phyloP scores from a whole-genome alignment of 179 eudicot species.

The Kewa caespitosa region DNA sequence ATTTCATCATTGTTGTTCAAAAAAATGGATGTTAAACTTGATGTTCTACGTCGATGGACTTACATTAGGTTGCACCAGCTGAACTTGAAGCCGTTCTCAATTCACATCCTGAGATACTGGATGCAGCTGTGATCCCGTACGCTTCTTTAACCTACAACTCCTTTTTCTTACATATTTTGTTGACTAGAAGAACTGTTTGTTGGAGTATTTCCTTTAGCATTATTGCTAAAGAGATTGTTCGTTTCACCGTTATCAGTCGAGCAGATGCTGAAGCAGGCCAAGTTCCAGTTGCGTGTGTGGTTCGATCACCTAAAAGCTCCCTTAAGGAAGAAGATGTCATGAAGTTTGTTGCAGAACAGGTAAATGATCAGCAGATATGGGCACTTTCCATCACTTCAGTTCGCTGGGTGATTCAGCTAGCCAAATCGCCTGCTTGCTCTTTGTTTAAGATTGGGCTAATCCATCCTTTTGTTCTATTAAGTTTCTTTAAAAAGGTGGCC shows the following conservation, averaged over 20 bases:
- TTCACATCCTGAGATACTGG: slow-evolving; percentile 28
- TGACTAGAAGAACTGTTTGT: slow-evolving; percentile 14
- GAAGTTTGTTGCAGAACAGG: slow-evolving; percentile 34
- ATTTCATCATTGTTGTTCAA: too few relatives aligned
- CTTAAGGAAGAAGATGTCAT: slow-evolving; percentile 28
- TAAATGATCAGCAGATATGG: background rate
- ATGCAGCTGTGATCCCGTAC: slow-evolving; percentile 29
- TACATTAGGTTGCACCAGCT: slow-evolving; percentile 29
- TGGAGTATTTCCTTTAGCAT: background rate
- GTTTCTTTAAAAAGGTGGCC: too few relatives aligned
- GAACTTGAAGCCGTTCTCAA: slow-evolving; percentile 28
- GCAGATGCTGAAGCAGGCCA: slow-evolving; percentile 70
- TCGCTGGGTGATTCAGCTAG: background rate
- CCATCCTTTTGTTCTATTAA: too few relatives aligned
- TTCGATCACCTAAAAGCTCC: slow-evolving; percentile 28
- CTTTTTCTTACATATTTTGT: background rate
- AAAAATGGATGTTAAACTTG: too few relatives aligned
- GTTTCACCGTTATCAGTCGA: slow-evolving; percentile 30
- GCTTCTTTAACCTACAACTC: background rate
- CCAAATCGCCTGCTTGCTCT: too few relatives aligned
- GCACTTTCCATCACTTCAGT: background rate
- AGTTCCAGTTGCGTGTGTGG: slow-evolving; percentile 39
- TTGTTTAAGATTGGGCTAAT: too few relatives aligned
- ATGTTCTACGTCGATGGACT: too few relatives aligned
- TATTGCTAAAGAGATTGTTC: background rate